Conservation (phyloP, 2,329 filamentous ascomycete genomes). For the Chrysoporthe deuterocubensis region DNA sequence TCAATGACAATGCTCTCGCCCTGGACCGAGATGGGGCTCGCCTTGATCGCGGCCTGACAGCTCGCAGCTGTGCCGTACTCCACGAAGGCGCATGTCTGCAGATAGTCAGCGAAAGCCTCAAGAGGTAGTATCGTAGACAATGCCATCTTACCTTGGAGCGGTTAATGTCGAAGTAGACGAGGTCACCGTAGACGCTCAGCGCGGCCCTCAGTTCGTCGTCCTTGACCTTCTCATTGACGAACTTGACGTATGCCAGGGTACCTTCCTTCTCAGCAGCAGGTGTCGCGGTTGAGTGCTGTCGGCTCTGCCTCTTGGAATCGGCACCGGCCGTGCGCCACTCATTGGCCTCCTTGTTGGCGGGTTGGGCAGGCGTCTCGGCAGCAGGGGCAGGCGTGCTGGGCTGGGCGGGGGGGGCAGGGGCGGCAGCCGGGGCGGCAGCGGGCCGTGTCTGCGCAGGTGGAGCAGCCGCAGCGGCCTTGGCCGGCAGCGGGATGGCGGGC, state of each 20-base stretch:
- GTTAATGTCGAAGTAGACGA: constrained; percentile 78
- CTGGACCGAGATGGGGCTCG: constrained; percentile 85
- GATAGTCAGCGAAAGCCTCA: constrained; percentile 31
- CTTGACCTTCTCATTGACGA: constrained; percentile 85
- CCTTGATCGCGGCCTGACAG: constrained; percentile 80
- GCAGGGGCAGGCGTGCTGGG: constrained; percentile 42
- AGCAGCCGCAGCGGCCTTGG: constrained; percentile 61
- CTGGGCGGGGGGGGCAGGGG: constrained; percentile 45
- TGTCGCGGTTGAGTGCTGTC: constrained; percentile 67
- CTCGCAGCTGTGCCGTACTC: constrained; percentile 83
- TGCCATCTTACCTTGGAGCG: constrained; percentile 72
- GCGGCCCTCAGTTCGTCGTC: constrained; percentile 71
- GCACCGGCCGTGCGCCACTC: constrained; percentile 90
- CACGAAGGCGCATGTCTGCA: constrained; percentile 92
- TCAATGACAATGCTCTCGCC: constrained; percentile 85
- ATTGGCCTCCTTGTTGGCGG: constrained; percentile 52
- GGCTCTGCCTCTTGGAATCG: constrained; percentile 83
- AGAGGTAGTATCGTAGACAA: background rate
- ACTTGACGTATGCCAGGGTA: constrained; percentile 90
- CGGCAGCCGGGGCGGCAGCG: constrained; percentile 49
- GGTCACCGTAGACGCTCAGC: constrained; percentile 72
- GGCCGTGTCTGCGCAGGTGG: constrained; percentile 57
- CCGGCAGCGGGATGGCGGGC: constrained; percentile 49
- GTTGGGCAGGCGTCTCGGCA: constrained; percentile 42
- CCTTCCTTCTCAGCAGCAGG: constrained; percentile 71